Conservation (phyloP, 305 asterid species). For the Fraxinus albicans region DNA sequence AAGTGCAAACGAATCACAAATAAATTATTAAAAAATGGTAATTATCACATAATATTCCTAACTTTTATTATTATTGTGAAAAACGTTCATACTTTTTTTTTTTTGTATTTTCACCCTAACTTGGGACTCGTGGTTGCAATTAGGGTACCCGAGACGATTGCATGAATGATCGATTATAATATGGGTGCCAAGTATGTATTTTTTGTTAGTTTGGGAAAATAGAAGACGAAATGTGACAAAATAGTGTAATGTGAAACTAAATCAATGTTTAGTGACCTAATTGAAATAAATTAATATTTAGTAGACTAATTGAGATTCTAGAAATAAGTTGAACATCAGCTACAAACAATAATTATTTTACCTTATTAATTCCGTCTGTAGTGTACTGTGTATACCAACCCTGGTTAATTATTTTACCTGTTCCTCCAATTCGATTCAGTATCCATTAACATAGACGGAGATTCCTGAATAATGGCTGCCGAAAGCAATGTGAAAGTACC, state of each 20-base stretch:
- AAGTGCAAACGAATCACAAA: too few relatives aligned
- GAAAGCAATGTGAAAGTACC: slow-evolving; percentile 23
- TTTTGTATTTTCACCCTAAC: too few relatives aligned
- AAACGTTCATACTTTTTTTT: too few relatives aligned
- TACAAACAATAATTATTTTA: too few relatives aligned
- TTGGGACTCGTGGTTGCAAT: too few relatives aligned
- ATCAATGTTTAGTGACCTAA: neutral
- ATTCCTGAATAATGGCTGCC: neutral
- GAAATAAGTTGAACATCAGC: too few relatives aligned
- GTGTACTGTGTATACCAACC: neutral
- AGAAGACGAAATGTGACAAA: neutral
- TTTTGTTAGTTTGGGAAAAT: neutral
- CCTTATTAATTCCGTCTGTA: too few relatives aligned
- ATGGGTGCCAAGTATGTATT: too few relatives aligned
- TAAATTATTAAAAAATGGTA: too few relatives aligned
- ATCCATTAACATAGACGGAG: neutral
- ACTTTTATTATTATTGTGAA: too few relatives aligned
- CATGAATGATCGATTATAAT: slow-evolving; percentile 57
- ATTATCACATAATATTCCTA: too few relatives aligned
- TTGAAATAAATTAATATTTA: slow-evolving; percentile 12
- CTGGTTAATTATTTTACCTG: neutral
- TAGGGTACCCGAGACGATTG: neutral
- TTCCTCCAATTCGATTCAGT: neutral
- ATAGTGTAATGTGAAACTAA: neutral
- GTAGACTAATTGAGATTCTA: too few relatives aligned